Evolutionary conservation across 768 basidiomycete species (phyloP).

Genomic region (Boletus rubescentipes): DNA sequence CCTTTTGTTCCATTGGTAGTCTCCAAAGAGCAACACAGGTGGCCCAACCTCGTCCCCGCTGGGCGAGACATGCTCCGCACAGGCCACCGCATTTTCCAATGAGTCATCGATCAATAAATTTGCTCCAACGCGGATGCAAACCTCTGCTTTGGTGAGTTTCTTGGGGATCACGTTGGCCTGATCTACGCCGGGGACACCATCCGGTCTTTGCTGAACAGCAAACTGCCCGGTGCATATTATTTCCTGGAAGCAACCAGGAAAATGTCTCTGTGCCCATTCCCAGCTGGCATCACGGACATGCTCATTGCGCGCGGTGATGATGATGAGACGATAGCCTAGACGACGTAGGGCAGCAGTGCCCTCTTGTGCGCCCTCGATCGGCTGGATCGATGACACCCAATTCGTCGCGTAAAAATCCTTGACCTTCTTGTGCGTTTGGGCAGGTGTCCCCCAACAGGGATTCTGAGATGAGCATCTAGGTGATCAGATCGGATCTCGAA

Average conservation of each 20-base stretch:
- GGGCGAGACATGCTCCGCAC: conserved; percentile 36
- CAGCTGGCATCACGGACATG: conserved; percentile 57
- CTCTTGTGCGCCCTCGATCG: conserved; percentile 62
- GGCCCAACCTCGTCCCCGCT: conserved; percentile 32
- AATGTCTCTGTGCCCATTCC: conserved; percentile 65
- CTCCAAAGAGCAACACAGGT: conserved; percentile 69
- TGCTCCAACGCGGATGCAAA: conserved; percentile 63
- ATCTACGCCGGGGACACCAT: conserved; percentile 4
- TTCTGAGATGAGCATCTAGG: conserved; percentile 33
- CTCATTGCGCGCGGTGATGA: conserved; percentile 72
- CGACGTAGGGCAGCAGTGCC: conserved; percentile 53
- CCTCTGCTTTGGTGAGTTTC: conserved; percentile 70
- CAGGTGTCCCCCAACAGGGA: conserved; percentile 58
- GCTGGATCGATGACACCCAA: conserved; percentile 44
- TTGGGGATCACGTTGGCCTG: conserved; percentile 42
- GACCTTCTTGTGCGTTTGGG: conserved; percentile 60
- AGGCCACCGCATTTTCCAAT: conserved; percentile 69
- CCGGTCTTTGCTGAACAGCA: conserved; percentile 42
- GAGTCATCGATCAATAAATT: conserved; percentile 78
- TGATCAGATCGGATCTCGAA: not conserved
- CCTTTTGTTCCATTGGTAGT: conserved; percentile 75
- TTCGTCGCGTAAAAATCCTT: conserved; percentile 55
- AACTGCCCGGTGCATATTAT: conserved; percentile 78
- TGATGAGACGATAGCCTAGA: conserved; percentile 66
- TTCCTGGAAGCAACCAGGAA: conserved; percentile 60